phyloP scores from a whole-genome alignment of 257 asterid genomes.

The Solanum virginianum region DNA sequence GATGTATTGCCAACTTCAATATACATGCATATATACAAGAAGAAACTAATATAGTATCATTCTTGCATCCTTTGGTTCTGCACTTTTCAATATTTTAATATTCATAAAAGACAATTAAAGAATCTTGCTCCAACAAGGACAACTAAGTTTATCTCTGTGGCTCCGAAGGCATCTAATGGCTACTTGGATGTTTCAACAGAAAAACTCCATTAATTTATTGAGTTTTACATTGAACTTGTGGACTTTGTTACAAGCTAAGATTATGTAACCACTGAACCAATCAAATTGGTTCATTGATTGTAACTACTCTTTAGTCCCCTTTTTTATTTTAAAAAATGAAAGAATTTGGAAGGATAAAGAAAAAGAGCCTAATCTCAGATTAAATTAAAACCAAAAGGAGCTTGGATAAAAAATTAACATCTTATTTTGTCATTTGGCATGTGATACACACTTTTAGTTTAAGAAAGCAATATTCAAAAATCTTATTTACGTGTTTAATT shows the following conservation, averaged over 20 bases:
- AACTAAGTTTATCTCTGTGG: not conserved
- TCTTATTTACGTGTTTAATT: too few species aligned
- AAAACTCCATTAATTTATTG: not conserved
- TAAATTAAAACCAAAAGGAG: not conserved
- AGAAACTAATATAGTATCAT: not conserved
- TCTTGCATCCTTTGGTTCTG: not conserved
- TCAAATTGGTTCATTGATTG: not conserved
- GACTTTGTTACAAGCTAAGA: not conserved
- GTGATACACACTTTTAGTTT: not conserved
- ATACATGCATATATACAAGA: not conserved
- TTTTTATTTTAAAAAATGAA: not conserved
- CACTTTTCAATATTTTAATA: not conserved
- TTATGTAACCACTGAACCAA: not conserved
- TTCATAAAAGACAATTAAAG: not conserved
- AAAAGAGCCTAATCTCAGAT: not conserved
- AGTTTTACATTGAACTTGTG: not conserved
- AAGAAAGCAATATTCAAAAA: too few species aligned
- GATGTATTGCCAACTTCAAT: not conserved
- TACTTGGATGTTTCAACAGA: not conserved
- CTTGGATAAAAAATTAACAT: not conserved
- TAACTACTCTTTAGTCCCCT: not conserved
- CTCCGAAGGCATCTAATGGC: not conserved
- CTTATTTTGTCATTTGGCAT: not conserved
- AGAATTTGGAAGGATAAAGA: not conserved
- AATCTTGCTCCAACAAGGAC: not conserved